Percentiles rank a stretch among this genome's conserved stretches.
phyloP scores from a whole-genome alignment of 345 rosid genomes.

The Noccaea caerulescens region DNA sequence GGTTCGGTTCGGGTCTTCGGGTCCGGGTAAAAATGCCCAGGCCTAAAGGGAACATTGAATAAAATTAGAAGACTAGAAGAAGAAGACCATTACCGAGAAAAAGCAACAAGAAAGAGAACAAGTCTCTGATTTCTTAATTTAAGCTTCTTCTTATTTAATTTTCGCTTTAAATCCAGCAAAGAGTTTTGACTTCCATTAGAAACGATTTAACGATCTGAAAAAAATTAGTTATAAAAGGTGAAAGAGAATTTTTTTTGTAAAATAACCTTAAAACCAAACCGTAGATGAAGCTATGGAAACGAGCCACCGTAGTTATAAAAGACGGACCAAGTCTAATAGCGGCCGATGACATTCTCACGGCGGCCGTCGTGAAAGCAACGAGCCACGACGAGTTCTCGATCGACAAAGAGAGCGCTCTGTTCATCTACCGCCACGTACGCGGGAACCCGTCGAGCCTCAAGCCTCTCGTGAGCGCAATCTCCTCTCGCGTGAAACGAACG shows the following conservation, averaged over 20 bases:
- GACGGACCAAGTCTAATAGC: slow-evolving; percentile 61
- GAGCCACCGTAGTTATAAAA: slow-evolving; percentile 65
- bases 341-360: slow-evolving; percentile 58
- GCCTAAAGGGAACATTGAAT: background rate
- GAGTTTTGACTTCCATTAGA: background rate
- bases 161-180: background rate
- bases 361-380: slow-evolving; percentile 73
- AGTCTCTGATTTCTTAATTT: slow-evolving; percentile 28
- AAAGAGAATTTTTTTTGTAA: background rate
- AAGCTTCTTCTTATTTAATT: slow-evolving; percentile 24
- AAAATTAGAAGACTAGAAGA: slow-evolving; percentile 5
- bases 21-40: too few species aligned
- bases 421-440: slow-evolving; percentile 63
- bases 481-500: slow-evolving; percentile 63
- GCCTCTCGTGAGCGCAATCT: slow-evolving; percentile 55
- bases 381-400: slow-evolving; percentile 66
- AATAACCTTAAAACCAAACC: background rate
- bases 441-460: slow-evolving; percentile 55
- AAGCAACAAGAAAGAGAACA: slow-evolving; percentile 16
- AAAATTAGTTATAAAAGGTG: background rate
- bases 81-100: background rate
- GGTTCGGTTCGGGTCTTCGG: too few species aligned
- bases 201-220: background rate
- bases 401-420: slow-evolving; percentile 60
- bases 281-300: slow-evolving; percentile 64